phyloP scores from a whole-genome alignment of 2,329 filamentous ascomycete species.

The Sarocladium kiliense region DNA sequence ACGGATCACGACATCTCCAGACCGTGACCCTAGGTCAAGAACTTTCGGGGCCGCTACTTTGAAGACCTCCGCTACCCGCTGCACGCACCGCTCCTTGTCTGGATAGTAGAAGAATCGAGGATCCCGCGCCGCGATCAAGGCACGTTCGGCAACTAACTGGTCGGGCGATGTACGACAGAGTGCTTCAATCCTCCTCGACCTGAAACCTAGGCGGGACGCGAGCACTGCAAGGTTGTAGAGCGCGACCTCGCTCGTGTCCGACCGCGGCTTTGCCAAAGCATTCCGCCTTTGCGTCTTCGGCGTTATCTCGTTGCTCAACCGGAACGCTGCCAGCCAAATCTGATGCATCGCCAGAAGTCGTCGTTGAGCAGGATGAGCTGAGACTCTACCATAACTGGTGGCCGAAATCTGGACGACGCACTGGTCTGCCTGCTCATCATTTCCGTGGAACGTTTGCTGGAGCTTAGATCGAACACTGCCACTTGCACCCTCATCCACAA shows the following conservation, averaged over 20 bases:
- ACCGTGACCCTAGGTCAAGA: too few species aligned
- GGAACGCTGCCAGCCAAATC: neutral
- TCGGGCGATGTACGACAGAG: neutral
- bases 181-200: neutral
- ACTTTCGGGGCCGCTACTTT: neutral
- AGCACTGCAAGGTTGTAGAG: neutral
- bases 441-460: neutral
- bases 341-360: neutral
- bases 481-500: neutral
- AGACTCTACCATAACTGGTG: neutral
- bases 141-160: neutral
- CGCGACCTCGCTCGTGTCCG: neutral
- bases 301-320: neutral
- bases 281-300: neutral
- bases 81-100: neutral
- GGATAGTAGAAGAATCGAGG: neutral
- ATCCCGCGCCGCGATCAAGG: neutral
- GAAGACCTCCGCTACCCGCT: neutral
- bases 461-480: neutral
- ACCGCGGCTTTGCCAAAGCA: neutral
- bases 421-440: neutral
- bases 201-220: neutral
- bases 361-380: neutral
- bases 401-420: neutral
- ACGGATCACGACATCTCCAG: neutral